Percentiles rank a stretch among this genome's conserved stretches.
Evolutionary conservation across 1,139 yeast genomes (phyloP).

Genomic region (Scheffersomyces parashehatae): DNA sequence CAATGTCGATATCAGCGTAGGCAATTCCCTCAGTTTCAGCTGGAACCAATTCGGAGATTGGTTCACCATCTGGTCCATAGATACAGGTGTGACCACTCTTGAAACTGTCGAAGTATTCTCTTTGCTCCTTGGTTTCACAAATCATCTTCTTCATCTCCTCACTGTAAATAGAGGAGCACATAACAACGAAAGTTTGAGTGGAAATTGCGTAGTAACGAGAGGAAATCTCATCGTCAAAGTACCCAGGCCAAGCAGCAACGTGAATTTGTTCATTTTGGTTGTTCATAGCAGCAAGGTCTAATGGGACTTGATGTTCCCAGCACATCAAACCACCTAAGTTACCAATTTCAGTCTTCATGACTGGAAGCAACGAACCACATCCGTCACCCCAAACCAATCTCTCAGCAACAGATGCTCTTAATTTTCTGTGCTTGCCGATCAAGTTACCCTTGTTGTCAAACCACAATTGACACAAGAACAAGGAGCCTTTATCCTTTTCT

Average conservation of each 20-base stretch:
- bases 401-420: constrained; percentile 1
- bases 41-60: neutral
- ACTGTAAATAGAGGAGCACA: constrained; percentile 2
- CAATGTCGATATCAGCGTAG: constrained; percentile 4
- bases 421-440: neutral
- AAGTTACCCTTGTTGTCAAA: constrained; percentile 9
- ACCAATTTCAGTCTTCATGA: constrained; percentile 1
- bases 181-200: constrained; percentile 2
- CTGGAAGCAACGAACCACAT: neutral
- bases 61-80: constrained; percentile 3
- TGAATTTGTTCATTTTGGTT: constrained; percentile 9
- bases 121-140: constrained; percentile 1
- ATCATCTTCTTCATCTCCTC: constrained; percentile 2
- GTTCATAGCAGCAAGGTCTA: constrained; percentile 1
- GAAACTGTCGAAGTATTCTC: neutral
- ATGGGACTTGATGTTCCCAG: constrained; percentile 1
- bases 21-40: constrained; percentile 2
- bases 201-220: constrained; percentile 1
- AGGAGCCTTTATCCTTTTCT: constrained; percentile 7
- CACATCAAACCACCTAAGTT: constrained; percentile 1
- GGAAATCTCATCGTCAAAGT: neutral
- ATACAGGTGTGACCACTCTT: neutral
- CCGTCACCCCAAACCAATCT: constrained; percentile 1
- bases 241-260: constrained; percentile 9
- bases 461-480: constrained; percentile 10